Conservation (phyloP, 1,139 yeast genomes). For the Debaryomycetaceae sp. region DNA sequence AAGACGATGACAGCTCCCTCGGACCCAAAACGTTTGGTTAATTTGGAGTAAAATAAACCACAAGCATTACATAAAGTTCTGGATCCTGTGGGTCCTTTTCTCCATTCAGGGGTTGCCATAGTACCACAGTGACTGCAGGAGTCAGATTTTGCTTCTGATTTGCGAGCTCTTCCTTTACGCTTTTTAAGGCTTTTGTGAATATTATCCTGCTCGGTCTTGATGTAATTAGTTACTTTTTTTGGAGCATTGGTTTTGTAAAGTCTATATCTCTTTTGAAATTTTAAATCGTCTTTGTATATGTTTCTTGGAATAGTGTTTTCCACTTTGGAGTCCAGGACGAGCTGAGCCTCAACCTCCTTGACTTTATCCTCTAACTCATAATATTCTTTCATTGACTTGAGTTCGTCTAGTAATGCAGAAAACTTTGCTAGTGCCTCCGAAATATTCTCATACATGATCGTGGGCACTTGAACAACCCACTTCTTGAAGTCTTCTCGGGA, state of each 20-base stretch:
- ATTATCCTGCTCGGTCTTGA: neutral
- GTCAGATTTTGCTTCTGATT: constrained; percentile 4
- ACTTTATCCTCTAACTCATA: constrained; percentile 5
- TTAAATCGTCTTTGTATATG: neutral
- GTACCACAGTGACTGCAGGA: constrained; percentile 28
- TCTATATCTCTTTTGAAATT: neutral
- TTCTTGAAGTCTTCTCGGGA: constrained; percentile 6
- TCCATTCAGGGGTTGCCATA: constrained; percentile 44
- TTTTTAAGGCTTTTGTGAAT: neutral
- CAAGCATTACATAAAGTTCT: constrained; percentile 47
- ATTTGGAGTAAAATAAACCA: constrained; percentile 39
- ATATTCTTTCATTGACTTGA: constrained; percentile 7
- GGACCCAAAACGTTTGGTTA: constrained; percentile 25
- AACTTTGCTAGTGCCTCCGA: constrained; percentile 5
- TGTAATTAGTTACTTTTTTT: neutral
- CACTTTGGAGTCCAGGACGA: neutral
- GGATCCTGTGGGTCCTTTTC: constrained; percentile 44
- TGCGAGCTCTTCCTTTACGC: constrained; percentile 5
- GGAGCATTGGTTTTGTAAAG: neutral
- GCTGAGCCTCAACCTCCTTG: neutral
- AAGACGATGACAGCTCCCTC: constrained; percentile 23
- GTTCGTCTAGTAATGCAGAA: constrained; percentile 5
- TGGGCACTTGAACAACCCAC: constrained; percentile 10
- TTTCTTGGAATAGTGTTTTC: neutral
- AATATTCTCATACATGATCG: constrained; percentile 7